These are phyloP conservation scores for Botrytis sinoallii DNA, from an alignment of 2,329 filamentous ascomycete species.

Conservation along the genomic window DNA sequence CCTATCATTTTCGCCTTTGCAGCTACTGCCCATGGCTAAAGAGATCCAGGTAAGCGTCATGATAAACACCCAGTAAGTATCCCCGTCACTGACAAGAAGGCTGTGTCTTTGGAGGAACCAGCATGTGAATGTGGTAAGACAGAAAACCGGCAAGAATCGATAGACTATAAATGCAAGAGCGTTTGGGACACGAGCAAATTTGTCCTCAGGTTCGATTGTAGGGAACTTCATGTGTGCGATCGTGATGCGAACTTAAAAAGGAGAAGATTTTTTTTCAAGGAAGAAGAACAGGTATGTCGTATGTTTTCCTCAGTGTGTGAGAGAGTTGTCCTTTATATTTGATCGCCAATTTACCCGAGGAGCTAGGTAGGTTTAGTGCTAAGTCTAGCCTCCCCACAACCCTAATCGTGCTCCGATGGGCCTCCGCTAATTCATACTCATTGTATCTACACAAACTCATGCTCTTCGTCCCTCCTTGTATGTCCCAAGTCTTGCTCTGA, in stretches of 20 bases:
- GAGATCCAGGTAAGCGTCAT: fast-evolving
- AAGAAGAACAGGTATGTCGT: background rate
- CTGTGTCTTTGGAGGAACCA: background rate
- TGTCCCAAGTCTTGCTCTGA: background rate
- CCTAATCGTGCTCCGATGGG: background rate
- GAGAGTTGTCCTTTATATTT: background rate
- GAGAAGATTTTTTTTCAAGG: background rate
- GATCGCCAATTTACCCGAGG: background rate
- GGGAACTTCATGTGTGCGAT: background rate
- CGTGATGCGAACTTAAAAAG: background rate
- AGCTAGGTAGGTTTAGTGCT: background rate
- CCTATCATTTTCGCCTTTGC: too few relatives aligned
- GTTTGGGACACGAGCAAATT: background rate
- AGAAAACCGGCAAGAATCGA: background rate
- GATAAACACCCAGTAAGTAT: fast-evolving
- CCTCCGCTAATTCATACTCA: background rate
- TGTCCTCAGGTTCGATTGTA: background rate
- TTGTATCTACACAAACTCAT: background rate
- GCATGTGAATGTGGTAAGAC: background rate
- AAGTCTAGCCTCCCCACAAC: background rate
- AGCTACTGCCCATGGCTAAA: fast-evolving
- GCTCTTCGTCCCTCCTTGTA: too few relatives aligned
- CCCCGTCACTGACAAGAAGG: fast-evolving
- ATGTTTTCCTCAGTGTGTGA: background rate
- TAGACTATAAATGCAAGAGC: background rate